Conservation (phyloP, 257 asterid species). For the Salvia hispanica region DNA sequence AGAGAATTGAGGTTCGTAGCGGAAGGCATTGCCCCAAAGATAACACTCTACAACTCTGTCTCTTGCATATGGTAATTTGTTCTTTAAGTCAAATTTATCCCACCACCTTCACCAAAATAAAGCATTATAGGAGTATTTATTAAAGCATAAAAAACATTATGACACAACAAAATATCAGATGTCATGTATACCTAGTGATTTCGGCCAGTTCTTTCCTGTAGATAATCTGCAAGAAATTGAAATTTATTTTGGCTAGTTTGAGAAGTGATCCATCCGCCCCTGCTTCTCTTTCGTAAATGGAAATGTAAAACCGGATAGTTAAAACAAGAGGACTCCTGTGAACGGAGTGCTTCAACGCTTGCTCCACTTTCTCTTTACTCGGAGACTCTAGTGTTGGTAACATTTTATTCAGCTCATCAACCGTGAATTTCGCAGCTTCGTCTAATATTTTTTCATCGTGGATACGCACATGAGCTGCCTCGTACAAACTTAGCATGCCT, state of each 20-base stretch:
- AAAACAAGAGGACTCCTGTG: not conserved
- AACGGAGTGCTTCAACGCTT: conserved; percentile 22
- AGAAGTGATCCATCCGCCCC: conserved; percentile 13
- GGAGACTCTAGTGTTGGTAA: not conserved
- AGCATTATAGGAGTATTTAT: too few relatives aligned
- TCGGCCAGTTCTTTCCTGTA: conserved; percentile 33
- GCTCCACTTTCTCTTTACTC: conserved; percentile 19
- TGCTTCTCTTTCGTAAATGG: conserved; percentile 11
- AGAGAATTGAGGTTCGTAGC: conserved; percentile 34
- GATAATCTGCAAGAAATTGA: conserved; percentile 32
- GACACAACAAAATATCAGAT: too few relatives aligned
- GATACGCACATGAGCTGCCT: conserved; percentile 44
- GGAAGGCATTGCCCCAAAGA: conserved; percentile 24
- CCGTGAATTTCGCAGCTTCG: conserved; percentile 29
- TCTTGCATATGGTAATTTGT: conserved; percentile 32
- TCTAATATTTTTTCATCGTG: conserved; percentile 36
- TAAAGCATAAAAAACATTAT: too few relatives aligned
- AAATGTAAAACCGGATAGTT: conserved; percentile 3
- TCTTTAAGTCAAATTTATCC: conserved; percentile 35
- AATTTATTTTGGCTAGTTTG: conserved; percentile 24
- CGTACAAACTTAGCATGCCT: conserved; percentile 39
- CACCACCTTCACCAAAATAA: conserved; percentile 35
- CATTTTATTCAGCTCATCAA: not conserved
- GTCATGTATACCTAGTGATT: too few relatives aligned
- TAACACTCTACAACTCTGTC: conserved; percentile 34